Evolutionary conservation across 148 eudicot genomes (phyloP), one percentile per base, ranked within the genome.

Genomic region (Rhododendron ferrugineum): DNA sequence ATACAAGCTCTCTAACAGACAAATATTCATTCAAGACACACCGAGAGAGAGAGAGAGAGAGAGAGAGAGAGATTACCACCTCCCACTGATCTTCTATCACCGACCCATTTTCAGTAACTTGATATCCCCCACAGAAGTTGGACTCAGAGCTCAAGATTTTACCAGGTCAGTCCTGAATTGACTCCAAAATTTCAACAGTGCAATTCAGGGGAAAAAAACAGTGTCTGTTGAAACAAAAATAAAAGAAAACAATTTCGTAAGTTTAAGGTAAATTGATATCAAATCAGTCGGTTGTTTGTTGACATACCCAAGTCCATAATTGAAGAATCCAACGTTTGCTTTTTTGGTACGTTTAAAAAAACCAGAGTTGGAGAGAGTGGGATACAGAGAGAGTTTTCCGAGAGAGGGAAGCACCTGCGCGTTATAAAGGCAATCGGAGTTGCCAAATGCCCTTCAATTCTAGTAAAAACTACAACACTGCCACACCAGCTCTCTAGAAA

Each of bases 241-340:
- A 6, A 40, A 40, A 6, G 15, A 73, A n/a, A 66, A 11, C 36
- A 75, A 23, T 47, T 37, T 34, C 6, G 18, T 2, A 4, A 15
- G 32, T 62, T 56, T 34, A 75, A 20, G 78, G 28, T 22, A 32
- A 46, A 47, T 83, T 18, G 64, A 20, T 20, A 58, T 49, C 44
- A 83, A 72, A 50, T 64, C 47, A 74, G 22, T 73, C 44, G 36
- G 11, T 20, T 42, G 22, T 34, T 73, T 2, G 68, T 73, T 0
- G 80, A 73, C 36, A 11, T 52, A 52, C 85, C 32, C 80, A 74
- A 11, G 32, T 66, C 28, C 34, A 28, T 50, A n/a, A 36, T 74
- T 84, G 80, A 84, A 75, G 85, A 84, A 75, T 74, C 79, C 11
- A 32, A n/a, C 32, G 70, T 75, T 75, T 36, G 23, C 70, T 30